Evolutionary conservation across 352 stramenopile species (phyloP).

Genomic region (Phytopythium montanum): DNA sequence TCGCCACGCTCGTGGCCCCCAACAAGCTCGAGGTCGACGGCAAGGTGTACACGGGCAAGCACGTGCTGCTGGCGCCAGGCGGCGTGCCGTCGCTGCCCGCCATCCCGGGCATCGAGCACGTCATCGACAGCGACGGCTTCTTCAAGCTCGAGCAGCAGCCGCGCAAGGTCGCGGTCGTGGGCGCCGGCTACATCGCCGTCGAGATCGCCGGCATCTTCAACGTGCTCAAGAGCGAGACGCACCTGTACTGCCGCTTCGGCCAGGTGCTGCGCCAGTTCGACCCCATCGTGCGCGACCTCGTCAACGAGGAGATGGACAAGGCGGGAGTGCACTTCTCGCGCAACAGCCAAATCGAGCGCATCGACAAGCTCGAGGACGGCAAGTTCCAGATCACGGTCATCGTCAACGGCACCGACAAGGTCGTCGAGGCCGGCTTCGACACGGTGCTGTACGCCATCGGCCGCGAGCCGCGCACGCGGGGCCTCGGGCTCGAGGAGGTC

Average conservation of each 20-base stretch:
- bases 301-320: constrained; percentile 78
- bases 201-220: constrained; percentile 96
- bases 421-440: constrained; percentile 44
- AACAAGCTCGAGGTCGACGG: constrained; percentile 83
- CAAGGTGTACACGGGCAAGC: constrained; percentile 74
- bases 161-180: constrained; percentile 91
- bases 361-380: constrained; percentile 84
- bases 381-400: constrained; percentile 66
- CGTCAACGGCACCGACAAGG: constrained; percentile 47
- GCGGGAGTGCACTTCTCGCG: constrained; percentile 59
- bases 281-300: constrained; percentile 73
- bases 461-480: constrained; percentile 84
- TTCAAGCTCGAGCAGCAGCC: constrained; percentile 94
- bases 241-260: constrained; percentile 87
- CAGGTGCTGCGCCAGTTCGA: constrained; percentile 90
- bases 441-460: constrained; percentile 73
- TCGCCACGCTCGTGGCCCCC: constrained; percentile 83
- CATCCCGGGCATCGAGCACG: constrained; percentile 89
- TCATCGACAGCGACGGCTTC: constrained; percentile 96
- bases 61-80: constrained; percentile 95
- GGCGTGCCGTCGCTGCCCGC: constrained; percentile 83
- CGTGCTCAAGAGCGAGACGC: constrained; percentile 89
- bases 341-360: constrained; percentile 54
- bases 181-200: constrained; percentile 96
- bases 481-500: constrained; percentile 77